phyloP scores from a whole-genome alignment of 2,329 filamentous ascomycete species.

The Coniochaeta pulveracea region DNA sequence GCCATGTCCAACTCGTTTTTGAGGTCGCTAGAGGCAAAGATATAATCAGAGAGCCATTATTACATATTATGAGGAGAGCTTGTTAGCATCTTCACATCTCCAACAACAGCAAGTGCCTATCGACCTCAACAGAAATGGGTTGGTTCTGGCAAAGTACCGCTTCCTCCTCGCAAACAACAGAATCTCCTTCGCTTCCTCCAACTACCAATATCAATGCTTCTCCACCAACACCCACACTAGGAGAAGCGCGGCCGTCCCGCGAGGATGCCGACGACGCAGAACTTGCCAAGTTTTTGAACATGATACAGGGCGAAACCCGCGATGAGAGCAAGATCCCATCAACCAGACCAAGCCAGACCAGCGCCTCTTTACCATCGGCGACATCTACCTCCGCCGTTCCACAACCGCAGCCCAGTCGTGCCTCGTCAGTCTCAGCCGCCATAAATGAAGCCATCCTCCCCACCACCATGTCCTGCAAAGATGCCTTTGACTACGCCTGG shows the following conservation, averaged over 20 bases:
- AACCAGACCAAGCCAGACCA: constrained; percentile 11
- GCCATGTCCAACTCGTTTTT: no score
- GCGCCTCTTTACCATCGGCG: constrained; percentile 11
- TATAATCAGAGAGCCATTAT: no score
- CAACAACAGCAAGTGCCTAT: no score
- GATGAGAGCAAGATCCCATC: constrained; percentile 4
- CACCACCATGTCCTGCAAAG: constrained; percentile 75
- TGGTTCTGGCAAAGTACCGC: constrained; percentile 45
- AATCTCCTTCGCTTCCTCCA: constrained; percentile 5
- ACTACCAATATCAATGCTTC: constrained; percentile 3
- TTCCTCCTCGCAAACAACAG: constrained; percentile 10
- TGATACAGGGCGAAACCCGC: constrained; percentile 25
- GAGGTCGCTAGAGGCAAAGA: no score
- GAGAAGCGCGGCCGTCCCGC: constrained; percentile 9
- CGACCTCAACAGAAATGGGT: constrained; percentile 35
- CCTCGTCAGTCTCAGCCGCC: constrained; percentile 36
- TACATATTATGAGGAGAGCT: no score
- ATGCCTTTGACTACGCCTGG: constrained; percentile 86
- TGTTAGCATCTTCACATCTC: no score
- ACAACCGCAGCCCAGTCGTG: constrained; percentile 11
- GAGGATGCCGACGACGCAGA: constrained; percentile 30
- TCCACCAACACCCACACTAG: background rate
- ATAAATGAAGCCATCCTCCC: constrained; percentile 57
- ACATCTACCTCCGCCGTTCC: constrained; percentile 9
- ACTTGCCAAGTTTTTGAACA: constrained; percentile 40